Evolutionary conservation across 2,329 filamentous ascomycete species (phyloP).

Genomic region (Fusarium stilboides): DNA sequence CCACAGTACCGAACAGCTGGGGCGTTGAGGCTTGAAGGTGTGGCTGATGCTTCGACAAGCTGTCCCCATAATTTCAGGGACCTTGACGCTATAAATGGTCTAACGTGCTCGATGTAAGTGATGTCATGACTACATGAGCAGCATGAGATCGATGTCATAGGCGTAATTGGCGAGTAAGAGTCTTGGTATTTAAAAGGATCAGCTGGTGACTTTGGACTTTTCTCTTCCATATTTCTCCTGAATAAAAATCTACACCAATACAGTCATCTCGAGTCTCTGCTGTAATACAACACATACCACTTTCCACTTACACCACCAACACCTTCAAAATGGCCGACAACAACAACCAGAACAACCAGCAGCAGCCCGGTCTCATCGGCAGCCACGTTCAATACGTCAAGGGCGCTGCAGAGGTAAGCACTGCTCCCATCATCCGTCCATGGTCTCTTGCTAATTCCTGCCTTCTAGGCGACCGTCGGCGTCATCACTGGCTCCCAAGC

Average conservation of each 20-base stretch:
- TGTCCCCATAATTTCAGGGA: conserved; percentile 34
- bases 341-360: conserved; percentile 46
- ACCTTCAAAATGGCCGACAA: conserved; percentile 50
- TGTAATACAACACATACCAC: background rate
- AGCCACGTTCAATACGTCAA: conserved; percentile 79
- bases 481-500: conserved; percentile 72
- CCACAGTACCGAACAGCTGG: conserved; percentile 14
- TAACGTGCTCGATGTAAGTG: conserved; percentile 39
- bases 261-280: background rate
- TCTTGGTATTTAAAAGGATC: conserved; percentile 36
- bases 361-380: conserved; percentile 70
- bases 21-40: conserved; percentile 30
- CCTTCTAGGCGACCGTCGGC: conserved; percentile 69
- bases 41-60: conserved; percentile 10
- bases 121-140: conserved; percentile 48
- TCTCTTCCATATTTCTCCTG: background rate
- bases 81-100: conserved; percentile 33
- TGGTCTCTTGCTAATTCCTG: conserved; percentile 5
- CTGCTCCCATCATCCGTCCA: background rate
- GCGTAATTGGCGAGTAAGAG: conserved; percentile 26
- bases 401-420: conserved; percentile 73
- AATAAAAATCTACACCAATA: background rate
- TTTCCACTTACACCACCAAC: conserved; percentile 9
- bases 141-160: conserved; percentile 50
- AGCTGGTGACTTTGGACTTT: background rate